Evolutionary conservation across 257 asterid species (phyloP), one percentile per base, ranked within the genome.

Genomic region (Forsythia suspensa): DNA sequence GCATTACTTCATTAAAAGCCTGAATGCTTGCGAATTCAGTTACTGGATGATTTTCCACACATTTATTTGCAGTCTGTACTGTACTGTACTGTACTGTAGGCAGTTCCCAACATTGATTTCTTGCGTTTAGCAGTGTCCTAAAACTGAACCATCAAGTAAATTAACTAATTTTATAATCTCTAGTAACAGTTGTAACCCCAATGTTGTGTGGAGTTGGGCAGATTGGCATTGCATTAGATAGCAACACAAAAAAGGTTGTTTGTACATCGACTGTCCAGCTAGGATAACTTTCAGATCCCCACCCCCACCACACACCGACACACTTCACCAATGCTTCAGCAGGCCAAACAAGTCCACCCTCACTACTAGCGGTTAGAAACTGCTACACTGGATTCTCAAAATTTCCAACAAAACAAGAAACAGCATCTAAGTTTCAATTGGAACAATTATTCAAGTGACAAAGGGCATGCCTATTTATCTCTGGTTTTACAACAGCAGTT

Each of bases 261-360:
- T 48, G n/a, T 48, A 48, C 57, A 15, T 48, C 20, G 0, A 48
- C 57, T 48, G 57, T 63, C 65, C 69, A 63, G 73, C 12, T 29
- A 29, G 34, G 34, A 29, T 1, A 1, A 29, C 34, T 29, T 29
- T 29, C 34, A 29, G 34, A 29, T 1, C 34, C 34, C 34, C 34
- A 73, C 51, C 51, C 36, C 11, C 34, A 59, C 29, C 69, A 42
- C 39, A 5, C 61, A 71, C 34, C 57, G 37, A 29, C 69, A 46
- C 15, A 48, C 42, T 46, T 52, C 76, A 61, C 44, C 21, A 12
- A 75, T 71, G 69, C 36, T 13, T 41, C 79, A 74, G 40, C 70
- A 66, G 36, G 43, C 75, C 43, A 67, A 51, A 82, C 44, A 79
- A 69, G 46, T 36, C 38, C 57, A 72, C 20, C 66, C 80, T 71